Base-by-base conservation (phyloP, 1,284 basidiomycete species). In the Apiotrichum sp. region DNA sequence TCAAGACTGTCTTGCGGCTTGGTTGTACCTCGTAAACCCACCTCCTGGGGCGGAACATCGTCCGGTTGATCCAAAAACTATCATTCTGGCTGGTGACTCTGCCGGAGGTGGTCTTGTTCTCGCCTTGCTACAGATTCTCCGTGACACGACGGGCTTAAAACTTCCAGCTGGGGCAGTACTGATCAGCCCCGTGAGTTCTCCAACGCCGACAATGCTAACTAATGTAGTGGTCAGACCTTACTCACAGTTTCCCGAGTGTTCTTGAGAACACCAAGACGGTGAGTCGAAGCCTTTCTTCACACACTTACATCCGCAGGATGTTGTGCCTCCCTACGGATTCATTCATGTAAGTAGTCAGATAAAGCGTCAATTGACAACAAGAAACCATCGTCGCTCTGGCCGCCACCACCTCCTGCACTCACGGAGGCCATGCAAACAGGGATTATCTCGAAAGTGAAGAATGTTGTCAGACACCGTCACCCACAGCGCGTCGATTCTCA, bases 191-290 rank as follows among this genome's bases (percentile, higher is more conserved):
- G 74, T 76, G 36, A 49, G 74, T 13, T 38, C 7, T 13, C 36
- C 2, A n/a, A 9, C 16, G 9, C 16, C 31, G 34, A 43, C 11
- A 9, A 4, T 13, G 33, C 38, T 55, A 16, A 51, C 48, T 11
- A 11, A 6, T 14, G 22, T 38, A 76, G 72, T 77, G 75, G 75
- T 63, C 87, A 71, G 93, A 98, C 73, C 76, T 98, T 49, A 93
- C 91, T 0, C 95, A 98, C 72, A 93, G 88, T 0, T 98, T 98
- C 72, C 89, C 90, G 0, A 93, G 89, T 57, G 83, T 96, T 46
- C 81, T 76, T 45, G 50, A 81, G 48, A 97, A 98, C 71, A 92
- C 89, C 0, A 81, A 83, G 6, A 93, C 87, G 55, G 90, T 88
- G 65, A 62, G 80, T 16, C 8, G 22, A 22, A 22, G 22, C 22